These are phyloP conservation scores for Naganishia sp. DNA, from an alignment of 1,284 basidiomycete species.

Conservation along the genomic window DNA sequence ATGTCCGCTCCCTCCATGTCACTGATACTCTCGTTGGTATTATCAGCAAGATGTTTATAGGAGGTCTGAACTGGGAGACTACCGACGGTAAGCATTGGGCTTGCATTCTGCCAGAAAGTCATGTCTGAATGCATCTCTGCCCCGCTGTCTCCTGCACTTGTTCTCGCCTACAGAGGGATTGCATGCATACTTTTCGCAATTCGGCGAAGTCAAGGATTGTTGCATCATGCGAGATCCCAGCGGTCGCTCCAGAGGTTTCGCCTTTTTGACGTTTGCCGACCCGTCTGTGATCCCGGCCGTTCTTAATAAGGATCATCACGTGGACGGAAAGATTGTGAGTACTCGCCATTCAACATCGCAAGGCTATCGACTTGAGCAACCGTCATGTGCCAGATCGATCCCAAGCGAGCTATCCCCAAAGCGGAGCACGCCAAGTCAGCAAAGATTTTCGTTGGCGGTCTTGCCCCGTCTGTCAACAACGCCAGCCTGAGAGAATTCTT, in stretches of 20 bases:
- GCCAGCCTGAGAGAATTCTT: slow-evolving; percentile 92
- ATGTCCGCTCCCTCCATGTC: neutral
- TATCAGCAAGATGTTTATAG: slow-evolving; percentile 93
- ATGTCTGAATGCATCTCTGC: slow-evolving; percentile 8
- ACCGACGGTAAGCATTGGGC: slow-evolving; percentile 69
- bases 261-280: slow-evolving; percentile 88
- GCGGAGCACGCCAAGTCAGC: slow-evolving; percentile 89
- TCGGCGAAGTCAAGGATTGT: slow-evolving; percentile 86
- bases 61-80: slow-evolving; percentile 95
- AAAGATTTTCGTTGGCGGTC: slow-evolving; percentile 92
- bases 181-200: slow-evolving; percentile 81
- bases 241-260: slow-evolving; percentile 88
- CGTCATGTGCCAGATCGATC: slow-evolving; percentile 79
- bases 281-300: slow-evolving; percentile 84
- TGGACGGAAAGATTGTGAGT: slow-evolving; percentile 90
- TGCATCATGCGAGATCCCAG: slow-evolving; percentile 93
- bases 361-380: too few species aligned
- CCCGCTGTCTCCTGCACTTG: slow-evolving; percentile 3
- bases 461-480: slow-evolving; percentile 86
- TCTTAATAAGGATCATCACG: slow-evolving; percentile 81
- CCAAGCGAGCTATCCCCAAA: slow-evolving; percentile 95
- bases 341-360: neutral
- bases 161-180: slow-evolving; percentile 64
- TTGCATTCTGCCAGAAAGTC: slow-evolving; percentile 15
- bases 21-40: neutral